Percentiles rank a stretch among this genome's conserved stretches.
These are phyloP conservation scores for Debaryomyces tyrocola DNA, from an alignment of 805 yeast species.

Conservation along the genomic window DNA sequence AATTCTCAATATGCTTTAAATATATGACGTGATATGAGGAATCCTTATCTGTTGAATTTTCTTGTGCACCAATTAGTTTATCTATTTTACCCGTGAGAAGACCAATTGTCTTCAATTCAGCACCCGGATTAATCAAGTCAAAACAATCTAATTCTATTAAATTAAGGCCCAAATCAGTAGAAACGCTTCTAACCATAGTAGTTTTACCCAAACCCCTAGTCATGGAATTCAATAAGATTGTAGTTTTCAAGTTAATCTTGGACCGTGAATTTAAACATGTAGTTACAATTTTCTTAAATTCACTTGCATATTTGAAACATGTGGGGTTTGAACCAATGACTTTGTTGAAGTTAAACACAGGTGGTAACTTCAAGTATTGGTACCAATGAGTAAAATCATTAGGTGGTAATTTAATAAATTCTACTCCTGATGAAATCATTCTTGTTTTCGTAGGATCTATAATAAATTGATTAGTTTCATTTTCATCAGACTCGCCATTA, in stretches of 20 bases:
- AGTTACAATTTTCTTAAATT: constrained; percentile 52
- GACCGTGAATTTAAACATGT: constrained; percentile 45
- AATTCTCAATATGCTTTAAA: constrained; percentile 70
- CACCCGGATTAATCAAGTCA: constrained; percentile 64
- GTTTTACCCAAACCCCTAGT: constrained; percentile 80
- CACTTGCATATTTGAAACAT: constrained; percentile 48
- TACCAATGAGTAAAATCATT: constrained; percentile 44
- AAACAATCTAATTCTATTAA: constrained; percentile 68
- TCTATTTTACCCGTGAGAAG: constrained; percentile 75
- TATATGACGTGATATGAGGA: constrained; percentile 34
- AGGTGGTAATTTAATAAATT: constrained; percentile 35
- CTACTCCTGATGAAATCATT: constrained; percentile 67
- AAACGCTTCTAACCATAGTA: constrained; percentile 54
- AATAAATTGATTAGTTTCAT: constrained; percentile 42
- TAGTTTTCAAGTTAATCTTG: constrained; percentile 50
- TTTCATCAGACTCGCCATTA: constrained; percentile 23
- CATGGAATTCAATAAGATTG: constrained; percentile 65
- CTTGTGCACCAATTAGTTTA: constrained; percentile 44
- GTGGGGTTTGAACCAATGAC: constrained; percentile 16
- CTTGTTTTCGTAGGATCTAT: constrained; percentile 70
- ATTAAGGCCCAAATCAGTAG: constrained; percentile 63
- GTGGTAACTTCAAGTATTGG: constrained; percentile 45
- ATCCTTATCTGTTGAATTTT: constrained; percentile 7
- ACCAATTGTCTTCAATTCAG: constrained; percentile 79
- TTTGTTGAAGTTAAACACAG: constrained; percentile 34